Base-by-base conservation (phyloP, 2,329 filamentous ascomycete species). In the Alternaria infectoria region DNA sequence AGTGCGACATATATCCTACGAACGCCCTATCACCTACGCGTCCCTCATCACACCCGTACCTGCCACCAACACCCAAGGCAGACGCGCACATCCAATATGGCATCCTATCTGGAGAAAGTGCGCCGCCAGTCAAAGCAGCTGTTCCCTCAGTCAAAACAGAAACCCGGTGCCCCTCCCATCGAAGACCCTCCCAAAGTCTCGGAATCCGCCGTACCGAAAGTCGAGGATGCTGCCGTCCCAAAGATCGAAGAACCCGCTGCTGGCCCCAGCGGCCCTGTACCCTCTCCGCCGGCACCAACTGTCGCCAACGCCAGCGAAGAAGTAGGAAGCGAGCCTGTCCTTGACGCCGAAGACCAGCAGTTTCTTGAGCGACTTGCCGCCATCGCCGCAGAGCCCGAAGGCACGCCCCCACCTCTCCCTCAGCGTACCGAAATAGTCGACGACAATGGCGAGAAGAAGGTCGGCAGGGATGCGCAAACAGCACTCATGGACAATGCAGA, bases 281-380 rank as follows among this genome's bases (percentile, higher is more conserved):
- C 64, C 30, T 60, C 67, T 9, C 69, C 70, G 9, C 69, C 70
- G 11, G 66, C 69, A 8, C 70, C 73, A 10, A 64, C 72, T 15
- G 67, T 74, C 47, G 65, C 67, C 54, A 71, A 74, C 23, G 71
- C 72, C 4, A 66, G 62, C 59, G 72, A 79, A 32, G 73, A 79
- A 46, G 69, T 69, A 26, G 71, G 69, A 40, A 66, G 70, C 17
- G 76, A 77, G 70, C 73, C 83, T 6, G 83, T 89, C 3, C 74
- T 89, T n/a, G 87, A 85, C 17, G 83, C 86, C n/a, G 87, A 88
- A 70, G 88, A 90, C 65, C 86, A 89, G 68, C 80, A 83, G 56
- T 89, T 89, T 68, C 77, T 89, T 32, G 80, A 83, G 57, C 79
- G 80, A 32, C 83, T 88, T 30, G 84, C 83, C 4, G 81, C 83